Evolutionary conservation across 352 stramenopile genomes (phyloP), one percentile per base, ranked within the genome.

Genomic region (Phytophthora sp.): DNA sequence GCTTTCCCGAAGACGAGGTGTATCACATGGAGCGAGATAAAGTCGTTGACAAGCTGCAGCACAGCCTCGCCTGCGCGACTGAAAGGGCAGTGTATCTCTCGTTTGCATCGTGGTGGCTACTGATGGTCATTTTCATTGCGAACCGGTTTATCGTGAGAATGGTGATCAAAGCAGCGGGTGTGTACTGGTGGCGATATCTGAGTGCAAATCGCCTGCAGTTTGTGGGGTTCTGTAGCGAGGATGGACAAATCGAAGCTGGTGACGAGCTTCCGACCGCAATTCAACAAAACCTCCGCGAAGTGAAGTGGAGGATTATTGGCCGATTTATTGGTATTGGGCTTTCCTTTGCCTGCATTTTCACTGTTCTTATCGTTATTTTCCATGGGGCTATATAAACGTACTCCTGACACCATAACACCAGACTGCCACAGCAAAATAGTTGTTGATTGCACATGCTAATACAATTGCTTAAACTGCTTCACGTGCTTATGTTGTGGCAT

Each of bases 51-150:
- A 66, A 53, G 13, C 37, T 90, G 17, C 59, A 89, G 15, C 68
- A 74, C 20, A 49, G 18, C 2, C 77, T 88, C 10, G 48, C 69
- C 4, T 92, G 84, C 43, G 68, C 73, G 18, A 62, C 79, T 13
- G 84, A 92, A 53, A 74, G 79, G 38, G 66, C 62, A n/a, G 46
- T 91, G 21, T 92, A 92, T 51, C 62, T 92, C 48, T 72, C 63
- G 8, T 23, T 75, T 39, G 54, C 79, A 17, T 88, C 76, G 18
- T 92, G 82, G 82, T 89, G 82, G 84, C 68, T 91, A 10, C 27
- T 89, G 13, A 24, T 81, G 8, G 63, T 87, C n/a, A 34, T 89
- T 8, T 69, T 76, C 31, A 23, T 80, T 2, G 60, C 68, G 17
- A 81, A 75, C 50, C 77, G 81, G 6, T 81, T 90, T 18, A 57